Evolutionary conservation across 2,329 filamentous ascomycete species (phyloP), one percentile per base, ranked within the genome.

Genomic region (Trichoderma sp.): DNA sequence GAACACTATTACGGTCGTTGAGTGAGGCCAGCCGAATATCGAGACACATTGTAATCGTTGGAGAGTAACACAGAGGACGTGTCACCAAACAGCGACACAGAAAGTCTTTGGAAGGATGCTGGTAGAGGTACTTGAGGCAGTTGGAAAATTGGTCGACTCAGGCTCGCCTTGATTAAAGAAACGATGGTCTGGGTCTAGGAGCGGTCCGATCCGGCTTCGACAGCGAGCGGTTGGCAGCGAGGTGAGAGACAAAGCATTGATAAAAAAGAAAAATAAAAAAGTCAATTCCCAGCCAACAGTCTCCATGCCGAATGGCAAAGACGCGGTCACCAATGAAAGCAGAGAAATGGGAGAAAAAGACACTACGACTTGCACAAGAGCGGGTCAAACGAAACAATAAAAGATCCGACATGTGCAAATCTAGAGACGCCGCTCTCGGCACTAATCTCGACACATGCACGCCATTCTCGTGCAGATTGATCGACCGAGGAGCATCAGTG

Each of bases 401-500:
- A 37, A 25, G 32, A 27, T 22, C 8, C 34, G 52, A 19, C n/a
- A 15, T 9, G 13, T 8, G 37, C 25, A 25, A 61, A 35, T 35
- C 29, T 64, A 19, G 4, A 39, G 59, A 63, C 42, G 58, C 15
- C 19, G 59, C 29, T 52, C 29, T 52, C 34, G 32, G 32, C 45
- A 52, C 45, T 32, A 53, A 22, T 29, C 2, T 60, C n/a, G 50
- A 64, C 50, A 32, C 50, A 56, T 57, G 37, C 52, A 65, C 37
- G 19, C 52, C 61, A 65, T 57, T 25, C 27, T 35, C 29, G 52
- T 37, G 63, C 52, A 45, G 63, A 57, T 42, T 37, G 45, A 63
- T 63, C 39, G 59, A 25, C 29, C n/a, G 63, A 65, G 34, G 25
- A 32, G 52, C 25, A 42, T 32, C 19, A 10, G 19, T 65, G 63